Base-by-base conservation (phyloP, 2,329 filamentous ascomycete species). In the Phoma sp. region DNA sequence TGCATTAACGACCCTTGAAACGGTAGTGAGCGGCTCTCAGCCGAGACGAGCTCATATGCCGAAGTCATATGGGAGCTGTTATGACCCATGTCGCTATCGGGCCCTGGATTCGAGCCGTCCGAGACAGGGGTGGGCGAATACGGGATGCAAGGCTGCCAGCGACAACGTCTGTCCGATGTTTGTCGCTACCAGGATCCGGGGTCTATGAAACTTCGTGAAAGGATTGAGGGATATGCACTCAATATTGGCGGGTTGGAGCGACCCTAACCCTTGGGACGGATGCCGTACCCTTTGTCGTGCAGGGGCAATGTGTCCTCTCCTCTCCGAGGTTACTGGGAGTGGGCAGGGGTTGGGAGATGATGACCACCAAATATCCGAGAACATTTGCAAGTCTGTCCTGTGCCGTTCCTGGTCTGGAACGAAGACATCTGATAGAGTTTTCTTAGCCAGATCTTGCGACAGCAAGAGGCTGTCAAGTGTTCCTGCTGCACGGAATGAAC, bases 11-110 rank as follows among this genome's bases (percentile, higher is more conserved):
- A 51, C 42, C 40, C 49, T 39, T 56, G 51, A 37, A 56, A 52
- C 56, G 54, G 42, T 56, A 46, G 57, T 61, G 62, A 50, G 61
- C 65, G 61, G 66, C 52, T 63, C 34, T 59, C 54, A 60, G 53
- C 62, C 64, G 62, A 65, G 52, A 57, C 55, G 54, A 56, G 51
- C 21, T 56, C 48, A 63, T 57, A 54, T 59, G 46, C 57, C 53
- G 56, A 47, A 48, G 50, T 53, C 51, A 63, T 64, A 57, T 65
- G 53, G 43, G 45, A 37, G 49, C 39, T 58, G 59, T 57, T 40
- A 21, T 64, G 55, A 57, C 20, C 52, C 40, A 46, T 53, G 49
- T 37, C 49, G 17, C 36, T 42, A 42, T 29, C 23, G 42, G 42
- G 42, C 49, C 49, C 42, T 53, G 37, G 37, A 25, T 32, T 29